Base-by-base conservation (phyloP, 2,329 filamentous ascomycete genomes). In the Leptographium flavum region DNA sequence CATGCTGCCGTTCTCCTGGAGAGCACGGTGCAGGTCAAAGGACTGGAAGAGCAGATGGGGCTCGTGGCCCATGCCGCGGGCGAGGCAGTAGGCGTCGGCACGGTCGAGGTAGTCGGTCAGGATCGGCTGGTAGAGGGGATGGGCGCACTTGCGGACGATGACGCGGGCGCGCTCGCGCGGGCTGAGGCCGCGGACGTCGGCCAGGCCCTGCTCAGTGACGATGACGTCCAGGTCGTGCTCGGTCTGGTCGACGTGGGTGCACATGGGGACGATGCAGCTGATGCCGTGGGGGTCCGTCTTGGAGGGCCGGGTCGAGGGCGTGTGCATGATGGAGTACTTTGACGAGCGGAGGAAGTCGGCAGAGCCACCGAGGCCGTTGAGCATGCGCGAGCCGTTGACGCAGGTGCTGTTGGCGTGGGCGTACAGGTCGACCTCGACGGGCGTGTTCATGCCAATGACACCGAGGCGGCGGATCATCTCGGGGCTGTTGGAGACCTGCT, bases 391-490 rank as follows among this genome's bases (percentile, higher is more conserved):
- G 52, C 87, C 87, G 79, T 92, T 87, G 21, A 94, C 87, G 58
- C 83, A 88, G 45, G 87, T 94, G 50, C 74, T 81, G 75, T 94
- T 94, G 55, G 87, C 87, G 66, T 94, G 87, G 2, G 87, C 87
- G 66, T 94, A 94, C 57, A 94, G 93, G 65, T 94, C 87, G 15
- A 94, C 87, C 65, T 94, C 87, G 39, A 94, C 85, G 21, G 87
- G 87, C 0, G 87, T 94, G 73, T 94, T 94, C 87, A 94, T 94
- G 60, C 85, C 87, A 55, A 94, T 94, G 53, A 87, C 80, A 49
- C 87, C 87, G 1, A 94, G 70, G 23, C 87, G 76, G 45, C 85
- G 78, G 67, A 94, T 94, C 65, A 94, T 87, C 65, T 94, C 87
- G 48, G 87, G 87, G 3, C 80, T 83, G 72, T 94, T 94, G 57